Percentiles rank a stretch among this genome's conserved stretches.
Conservation (phyloP, 2,329 filamentous ascomycete species). For the Hypoxylon sp. region DNA sequence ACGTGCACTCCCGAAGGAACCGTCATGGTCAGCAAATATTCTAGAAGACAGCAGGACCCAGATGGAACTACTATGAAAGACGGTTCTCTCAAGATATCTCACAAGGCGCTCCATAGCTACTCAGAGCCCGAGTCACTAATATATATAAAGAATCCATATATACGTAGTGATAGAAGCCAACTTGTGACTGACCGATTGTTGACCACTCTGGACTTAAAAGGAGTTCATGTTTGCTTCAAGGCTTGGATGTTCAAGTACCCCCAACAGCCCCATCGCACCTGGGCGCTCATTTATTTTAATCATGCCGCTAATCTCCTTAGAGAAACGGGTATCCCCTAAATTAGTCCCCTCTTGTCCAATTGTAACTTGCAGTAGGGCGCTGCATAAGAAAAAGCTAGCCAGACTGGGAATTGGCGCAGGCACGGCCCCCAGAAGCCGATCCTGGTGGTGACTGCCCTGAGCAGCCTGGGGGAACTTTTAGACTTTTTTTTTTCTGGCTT, state of each 20-base stretch:
- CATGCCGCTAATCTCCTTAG: conserved; percentile 26
- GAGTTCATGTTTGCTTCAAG: too few species aligned
- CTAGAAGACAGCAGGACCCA: conserved; percentile 4
- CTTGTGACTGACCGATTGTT: neutral
- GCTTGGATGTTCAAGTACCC: conserved; percentile 7
- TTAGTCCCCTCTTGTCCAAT: conserved; percentile 39
- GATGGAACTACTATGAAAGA: neutral
- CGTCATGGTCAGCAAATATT: conserved; percentile 8
- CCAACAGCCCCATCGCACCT: conserved; percentile 6
- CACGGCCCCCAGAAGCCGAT: conserved; percentile 39
- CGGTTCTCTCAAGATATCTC: neutral
- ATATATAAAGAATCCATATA: neutral
- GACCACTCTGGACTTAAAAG: neutral
- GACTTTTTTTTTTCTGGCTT: conserved; percentile 39
- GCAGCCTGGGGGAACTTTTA: conserved; percentile 25
- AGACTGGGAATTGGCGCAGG: conserved; percentile 28
- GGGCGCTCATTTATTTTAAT: conserved; percentile 37
- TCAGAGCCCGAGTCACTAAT: neutral
- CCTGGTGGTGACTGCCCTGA: conserved; percentile 28
- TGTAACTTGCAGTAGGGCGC: conserved; percentile 33
- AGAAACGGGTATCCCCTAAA: conserved; percentile 29
- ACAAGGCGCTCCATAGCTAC: neutral
- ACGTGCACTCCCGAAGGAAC: conserved; percentile 16
- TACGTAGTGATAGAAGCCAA: neutral
- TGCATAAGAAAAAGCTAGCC: conserved; percentile 30